Base-by-base conservation (phyloP, 805 yeast species). In the Kregervanrija delftensis region DNA sequence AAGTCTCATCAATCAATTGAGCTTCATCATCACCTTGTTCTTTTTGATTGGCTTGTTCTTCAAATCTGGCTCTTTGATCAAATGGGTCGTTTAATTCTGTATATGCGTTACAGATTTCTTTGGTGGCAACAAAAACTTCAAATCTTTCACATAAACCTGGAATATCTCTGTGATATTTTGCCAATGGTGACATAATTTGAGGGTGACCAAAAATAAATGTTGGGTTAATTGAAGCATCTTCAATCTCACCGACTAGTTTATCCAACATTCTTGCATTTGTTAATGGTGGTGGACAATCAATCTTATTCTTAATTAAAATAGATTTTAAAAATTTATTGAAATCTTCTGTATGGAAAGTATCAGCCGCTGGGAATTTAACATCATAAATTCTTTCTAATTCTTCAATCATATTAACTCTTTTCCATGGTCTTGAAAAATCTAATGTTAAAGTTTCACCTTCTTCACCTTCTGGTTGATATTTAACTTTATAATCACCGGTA, bases 11-110 rank as follows among this genome's bases (percentile, higher is more conserved):
- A 53, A 93, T 77, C 68, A 89, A 64, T 75, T 91, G 98, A 50
- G 96, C 99, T 74, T 93, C 99, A 63, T 91, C 99, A 64, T 91
- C 99, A 76, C 99, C 99, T 71, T 88, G 96, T 55, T 74, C 98
- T 76, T 91, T 91, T 77, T 93, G 99, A 71, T 86, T 83, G 40
- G 99, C 98, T 74, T 91, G 99, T 72, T 93, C 99, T 74, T 91
- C 98, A 67, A 91, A 91, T 74, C 98, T 83, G 48, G 78, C 83
- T 71, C 96, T 87, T 77, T 91, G 99, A 68, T 91, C 98, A 65
- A 91, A 91, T 66, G 98, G 98, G 72, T 93, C 98, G 68, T 91
- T 91, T 81, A 93, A 79, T 77, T 91, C 99, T 46, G 98, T 93
- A 77, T 93, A 91, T 54, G 99, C 98, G 61, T 91, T 91, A 77